phyloP scores from a whole-genome alignment of 305 asterid species.

The Fraxinus xanthoxyloides region DNA sequence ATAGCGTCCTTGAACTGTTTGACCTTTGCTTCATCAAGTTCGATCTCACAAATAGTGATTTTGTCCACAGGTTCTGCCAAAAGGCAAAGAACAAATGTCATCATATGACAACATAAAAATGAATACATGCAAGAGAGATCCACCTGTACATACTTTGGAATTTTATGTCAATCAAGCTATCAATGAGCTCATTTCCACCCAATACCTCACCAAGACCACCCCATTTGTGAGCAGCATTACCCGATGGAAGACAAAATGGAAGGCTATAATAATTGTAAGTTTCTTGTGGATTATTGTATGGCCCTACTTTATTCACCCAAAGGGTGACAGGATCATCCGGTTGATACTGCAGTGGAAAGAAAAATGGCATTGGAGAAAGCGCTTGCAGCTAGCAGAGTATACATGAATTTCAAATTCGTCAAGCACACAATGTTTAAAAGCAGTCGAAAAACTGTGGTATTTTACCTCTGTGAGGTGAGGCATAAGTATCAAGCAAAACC shows the following conservation, averaged over 20 bases:
- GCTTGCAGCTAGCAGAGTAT: not conserved
- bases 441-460: not conserved
- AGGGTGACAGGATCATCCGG: slow-evolving; percentile 49
- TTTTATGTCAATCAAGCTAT: slow-evolving; percentile 54
- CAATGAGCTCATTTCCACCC: slow-evolving; percentile 78
- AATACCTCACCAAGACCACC: slow-evolving; percentile 75
- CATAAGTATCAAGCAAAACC: not conserved
- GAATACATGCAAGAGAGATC: not conserved
- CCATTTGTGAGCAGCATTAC: slow-evolving; percentile 58
- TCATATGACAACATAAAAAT: not conserved
- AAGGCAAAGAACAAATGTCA: slow-evolving; percentile 15
- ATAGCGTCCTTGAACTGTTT: slow-evolving; percentile 62
- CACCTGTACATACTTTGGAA: slow-evolving; percentile 51
- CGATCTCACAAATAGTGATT: slow-evolving; percentile 46
- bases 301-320: slow-evolving; percentile 75
- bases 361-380: slow-evolving; percentile 14
- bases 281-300: slow-evolving; percentile 66
- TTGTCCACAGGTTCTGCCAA: slow-evolving; percentile 53
- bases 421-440: not conserved
- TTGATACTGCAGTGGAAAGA: slow-evolving; percentile 45
- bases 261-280: slow-evolving; percentile 68
- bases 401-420: slow-evolving; percentile 5
- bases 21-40: slow-evolving; percentile 54
- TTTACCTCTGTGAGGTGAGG: not conserved
- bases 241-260: slow-evolving; percentile 59